Percentiles rank a stretch among this genome's conserved stretches.
phyloP scores from a whole-genome alignment of 192 early-diverging fungal species.

The Entomortierella beljakovae region DNA sequence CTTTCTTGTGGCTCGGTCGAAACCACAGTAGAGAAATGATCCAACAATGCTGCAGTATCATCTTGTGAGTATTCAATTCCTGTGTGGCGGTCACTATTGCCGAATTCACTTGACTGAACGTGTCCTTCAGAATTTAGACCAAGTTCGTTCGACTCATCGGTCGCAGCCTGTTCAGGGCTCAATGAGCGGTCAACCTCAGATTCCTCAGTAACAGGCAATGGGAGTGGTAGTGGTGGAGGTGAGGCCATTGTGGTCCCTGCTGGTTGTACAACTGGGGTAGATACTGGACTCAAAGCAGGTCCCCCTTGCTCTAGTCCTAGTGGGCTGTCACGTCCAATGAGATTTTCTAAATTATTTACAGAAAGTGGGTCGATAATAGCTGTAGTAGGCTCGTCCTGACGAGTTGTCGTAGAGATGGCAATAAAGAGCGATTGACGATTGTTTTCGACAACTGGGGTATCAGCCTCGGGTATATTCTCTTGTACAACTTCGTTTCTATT shows the following conservation, averaged over 20 bases:
- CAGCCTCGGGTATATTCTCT: not conserved
- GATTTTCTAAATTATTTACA: not conserved
- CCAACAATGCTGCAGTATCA: not conserved
- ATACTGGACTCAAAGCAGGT: not conserved
- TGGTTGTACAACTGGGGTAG: slow-evolving; percentile 13
- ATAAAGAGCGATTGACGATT: not conserved
- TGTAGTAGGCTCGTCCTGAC: not conserved
- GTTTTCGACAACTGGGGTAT: not conserved
- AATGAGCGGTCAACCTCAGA: not conserved
- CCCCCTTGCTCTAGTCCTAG: not conserved
- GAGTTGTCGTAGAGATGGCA: not conserved
- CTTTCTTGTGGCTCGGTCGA: not conserved
- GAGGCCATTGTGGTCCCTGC: slow-evolving; percentile 15
- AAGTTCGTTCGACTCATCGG: not conserved
- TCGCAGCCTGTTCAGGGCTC: not conserved
- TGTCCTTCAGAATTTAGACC: not conserved
- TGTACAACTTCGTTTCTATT: not conserved
- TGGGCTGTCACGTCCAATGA: not conserved
- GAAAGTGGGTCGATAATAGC: slow-evolving; percentile 5
- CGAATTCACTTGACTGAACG: not conserved
- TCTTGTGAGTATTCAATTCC: not conserved
- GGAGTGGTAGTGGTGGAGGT: slow-evolving; percentile 29
- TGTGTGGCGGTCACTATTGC: not conserved
- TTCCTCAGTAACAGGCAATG: slow-evolving; percentile 8
- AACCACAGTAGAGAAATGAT: not conserved